Percentiles rank a stretch among this genome's conserved stretches.
phyloP scores from a whole-genome alignment of 176 grass and related monocot genomes.

The Otatea glauca region DNA sequence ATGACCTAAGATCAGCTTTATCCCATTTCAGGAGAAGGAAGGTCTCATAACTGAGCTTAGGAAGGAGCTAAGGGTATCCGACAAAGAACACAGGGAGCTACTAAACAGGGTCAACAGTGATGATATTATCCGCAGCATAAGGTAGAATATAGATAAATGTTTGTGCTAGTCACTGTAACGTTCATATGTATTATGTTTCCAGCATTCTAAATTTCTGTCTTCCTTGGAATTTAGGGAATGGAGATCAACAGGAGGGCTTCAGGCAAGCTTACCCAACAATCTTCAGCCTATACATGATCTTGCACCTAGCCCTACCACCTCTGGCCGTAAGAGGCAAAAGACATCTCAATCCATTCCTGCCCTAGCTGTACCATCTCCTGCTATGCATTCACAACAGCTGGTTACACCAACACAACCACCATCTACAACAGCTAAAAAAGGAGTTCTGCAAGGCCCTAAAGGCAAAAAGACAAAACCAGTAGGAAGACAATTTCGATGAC shows the following conservation, averaged over 20 bases:
- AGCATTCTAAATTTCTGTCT: slow-evolving; percentile 37
- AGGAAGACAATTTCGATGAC: slow-evolving; percentile 39
- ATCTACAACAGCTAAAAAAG: slow-evolving; percentile 72
- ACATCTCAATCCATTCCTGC: slow-evolving; percentile 71
- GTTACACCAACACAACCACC: slow-evolving; percentile 65
- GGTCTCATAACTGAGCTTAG: slow-evolving; percentile 90
- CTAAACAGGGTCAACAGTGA: slow-evolving; percentile 80
- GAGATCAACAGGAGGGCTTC: slow-evolving; percentile 63
- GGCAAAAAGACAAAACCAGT: slow-evolving; percentile 86
- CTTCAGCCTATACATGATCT: slow-evolving; percentile 68
- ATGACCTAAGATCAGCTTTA: slow-evolving; percentile 18
- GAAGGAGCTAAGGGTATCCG: slow-evolving; percentile 94
- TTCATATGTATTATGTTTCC: slow-evolving; percentile 36
- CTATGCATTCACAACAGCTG: slow-evolving; percentile 68
- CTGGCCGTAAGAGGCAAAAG: slow-evolving; percentile 92
- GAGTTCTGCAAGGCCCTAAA: slow-evolving; percentile 61
- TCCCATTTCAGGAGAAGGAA: slow-evolving; percentile 87
- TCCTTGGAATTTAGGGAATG: slow-evolving; percentile 57
- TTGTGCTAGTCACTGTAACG: slow-evolving; percentile 12
- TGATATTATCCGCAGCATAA: slow-evolving; percentile 89
- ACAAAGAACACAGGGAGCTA: slow-evolving; percentile 89
- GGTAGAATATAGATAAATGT: slow-evolving; percentile 51
- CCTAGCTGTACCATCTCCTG: slow-evolving; percentile 57
- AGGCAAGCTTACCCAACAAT: slow-evolving; percentile 60
- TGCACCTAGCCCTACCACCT: slow-evolving; percentile 73